Evolutionary conservation across 2,329 filamentous ascomycete genomes (phyloP).

Genomic region (Mycocentrospora acerina): DNA sequence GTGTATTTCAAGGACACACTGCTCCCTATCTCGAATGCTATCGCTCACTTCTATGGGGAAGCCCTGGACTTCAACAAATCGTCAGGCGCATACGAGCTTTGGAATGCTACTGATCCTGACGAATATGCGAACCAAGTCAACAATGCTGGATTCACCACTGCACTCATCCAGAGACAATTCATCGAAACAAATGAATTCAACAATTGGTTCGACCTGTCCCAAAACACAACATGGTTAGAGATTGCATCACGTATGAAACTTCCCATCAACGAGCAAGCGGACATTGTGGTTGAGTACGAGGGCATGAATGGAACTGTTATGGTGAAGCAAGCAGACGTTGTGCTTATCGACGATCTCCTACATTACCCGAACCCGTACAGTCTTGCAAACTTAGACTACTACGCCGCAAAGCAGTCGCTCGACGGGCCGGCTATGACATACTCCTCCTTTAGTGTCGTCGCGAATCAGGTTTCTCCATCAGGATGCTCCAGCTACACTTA

Average conservation of each 20-base stretch:
- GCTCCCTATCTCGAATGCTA: constrained; percentile 64
- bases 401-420: constrained; percentile 67
- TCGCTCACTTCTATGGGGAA: constrained; percentile 63
- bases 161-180: constrained; percentile 60
- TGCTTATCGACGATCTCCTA: constrained; percentile 66
- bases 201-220: constrained; percentile 53
- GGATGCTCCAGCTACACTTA: constrained; percentile 71
- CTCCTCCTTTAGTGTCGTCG: constrained; percentile 67
- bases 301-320: constrained; percentile 66
- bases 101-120: constrained; percentile 70
- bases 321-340: constrained; percentile 72
- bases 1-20: constrained; percentile 57
- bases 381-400: constrained; percentile 65
- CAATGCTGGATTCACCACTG: constrained; percentile 70
- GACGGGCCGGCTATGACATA: constrained; percentile 75
- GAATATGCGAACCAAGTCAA: constrained; percentile 69
- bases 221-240: constrained; percentile 60
- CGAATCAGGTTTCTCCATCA: constrained; percentile 64
- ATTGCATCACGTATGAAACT: constrained; percentile 60
- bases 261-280: constrained; percentile 54
- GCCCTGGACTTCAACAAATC: constrained; percentile 60
- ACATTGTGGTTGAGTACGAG: constrained; percentile 65
- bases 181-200: constrained; percentile 60
- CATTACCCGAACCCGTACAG: constrained; percentile 60
- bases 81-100: constrained; percentile 29